Base-by-base conservation (phyloP, 2,329 filamentous ascomycete species). In the Cladosporium phlei region DNA sequence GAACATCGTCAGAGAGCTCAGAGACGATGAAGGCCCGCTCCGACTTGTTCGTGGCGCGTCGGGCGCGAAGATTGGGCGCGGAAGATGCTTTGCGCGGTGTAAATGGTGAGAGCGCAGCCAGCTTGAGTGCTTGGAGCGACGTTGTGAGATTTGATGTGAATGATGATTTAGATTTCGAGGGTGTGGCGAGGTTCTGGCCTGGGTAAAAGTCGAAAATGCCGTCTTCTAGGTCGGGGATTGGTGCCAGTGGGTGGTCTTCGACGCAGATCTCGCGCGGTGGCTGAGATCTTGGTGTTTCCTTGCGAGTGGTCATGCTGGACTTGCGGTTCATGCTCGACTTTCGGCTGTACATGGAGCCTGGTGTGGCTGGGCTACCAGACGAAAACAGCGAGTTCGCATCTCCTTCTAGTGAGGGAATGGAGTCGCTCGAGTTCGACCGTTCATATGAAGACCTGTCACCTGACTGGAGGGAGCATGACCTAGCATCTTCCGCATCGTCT, bases 101-200 rank as follows among this genome's bases (percentile, higher is more conserved):
- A 17, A 82, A 76, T 42, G 78, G 78, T 5, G 79, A 80, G 33
- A 83, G 49, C 9, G 79, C 79, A 0, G 78, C 78, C 5, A 76
- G 76, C 62, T 78, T 81, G 40, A 83, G 71, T 3, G 77, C 78
- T 50, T 79, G 75, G 16, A 83, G 62, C 0, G 80, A 83, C 2
- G 78, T 76, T 0, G 79, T 83, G 33, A 83, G 66, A 50, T 83
- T 83, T 0, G 80, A 83, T 51, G 78, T 81, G 66, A 83, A 78
- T 2, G 72, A 74, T 14, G 68, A 69, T 40, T 66, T 67, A 4
- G 71, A 52, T 45, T 72, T 71, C 7, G 28, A 20, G 34, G 71
- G 69, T 21, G 65, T 56, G 17, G 62, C 52, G 12, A 61, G 57
- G 53, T 33, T 60, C 52, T 48, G 47, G 20, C 57, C 47, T 59